Evolutionary conservation across 306 rosid species (phyloP).

Genomic region (Vicia faba): DNA sequence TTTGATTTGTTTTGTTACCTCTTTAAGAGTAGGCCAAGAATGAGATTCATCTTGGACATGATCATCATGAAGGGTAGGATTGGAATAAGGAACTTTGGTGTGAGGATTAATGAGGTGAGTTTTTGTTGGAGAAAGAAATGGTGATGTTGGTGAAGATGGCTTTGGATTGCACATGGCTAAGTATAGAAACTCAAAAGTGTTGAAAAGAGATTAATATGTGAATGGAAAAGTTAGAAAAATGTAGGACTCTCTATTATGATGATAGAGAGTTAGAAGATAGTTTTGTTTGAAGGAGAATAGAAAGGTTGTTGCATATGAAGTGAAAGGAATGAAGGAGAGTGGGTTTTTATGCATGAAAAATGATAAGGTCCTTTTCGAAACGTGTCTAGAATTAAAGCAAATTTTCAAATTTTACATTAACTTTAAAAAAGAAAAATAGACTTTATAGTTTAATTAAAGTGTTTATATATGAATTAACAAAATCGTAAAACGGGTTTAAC

Average conservation of each 20-base stretch:
- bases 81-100: conserved; percentile 33
- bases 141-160: conserved; percentile 64
- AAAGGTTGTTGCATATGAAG: conserved; percentile 41
- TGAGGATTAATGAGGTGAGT: conserved; percentile 49
- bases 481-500: too few relatives aligned
- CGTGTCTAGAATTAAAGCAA: conserved; percentile 46
- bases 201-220: neutral
- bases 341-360: conserved; percentile 60
- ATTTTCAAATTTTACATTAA: neutral
- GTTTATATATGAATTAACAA: too few relatives aligned
- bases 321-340: conserved; percentile 43
- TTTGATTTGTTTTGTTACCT: conserved; percentile 54
- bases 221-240: conserved; percentile 15
- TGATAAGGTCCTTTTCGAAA: conserved; percentile 45
- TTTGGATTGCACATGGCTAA: conserved; percentile 68
- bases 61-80: conserved; percentile 36
- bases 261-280: neutral
- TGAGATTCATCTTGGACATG: conserved; percentile 54
- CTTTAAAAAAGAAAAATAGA: neutral
- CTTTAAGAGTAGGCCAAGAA: conserved; percentile 78
- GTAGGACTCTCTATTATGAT: neutral
- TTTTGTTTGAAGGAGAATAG: conserved; percentile 15
- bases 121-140: conserved; percentile 57
- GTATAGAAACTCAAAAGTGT: neutral
- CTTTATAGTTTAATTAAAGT: neutral